These are phyloP conservation scores for Stephania yunnanensis DNA, from an alignment of 164 flowering plant species.

Conservation along the genomic window DNA sequence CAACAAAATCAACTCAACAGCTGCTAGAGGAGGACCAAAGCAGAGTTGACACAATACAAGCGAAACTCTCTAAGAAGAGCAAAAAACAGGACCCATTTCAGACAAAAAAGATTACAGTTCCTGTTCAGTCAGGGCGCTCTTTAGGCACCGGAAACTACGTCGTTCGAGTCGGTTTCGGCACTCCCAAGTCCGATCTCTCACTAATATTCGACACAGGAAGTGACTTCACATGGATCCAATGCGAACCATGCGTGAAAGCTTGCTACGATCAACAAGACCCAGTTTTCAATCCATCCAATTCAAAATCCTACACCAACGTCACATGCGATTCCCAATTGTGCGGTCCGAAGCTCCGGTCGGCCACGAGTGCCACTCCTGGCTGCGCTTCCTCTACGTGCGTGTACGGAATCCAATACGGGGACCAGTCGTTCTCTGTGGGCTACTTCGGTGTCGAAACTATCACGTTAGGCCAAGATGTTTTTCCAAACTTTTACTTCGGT, in stretches of 20 bases:
- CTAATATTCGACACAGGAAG: conserved; percentile 66
- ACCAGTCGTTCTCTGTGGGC: conserved; percentile 33
- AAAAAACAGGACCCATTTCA: background rate
- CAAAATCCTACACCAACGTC: conserved; percentile 26
- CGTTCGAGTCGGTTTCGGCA: conserved; percentile 58
- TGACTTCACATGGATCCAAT: conserved; percentile 66
- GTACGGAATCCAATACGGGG: conserved; percentile 36
- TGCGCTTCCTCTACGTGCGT: conserved; percentile 30
- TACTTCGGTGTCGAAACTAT: conserved; percentile 32
- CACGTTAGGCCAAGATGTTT: conserved; percentile 23
- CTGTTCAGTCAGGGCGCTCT: conserved; percentile 35
- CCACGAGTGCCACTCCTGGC: conserved; percentile 19
- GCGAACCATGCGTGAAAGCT: conserved; percentile 31
- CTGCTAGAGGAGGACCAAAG: conserved; percentile 39
- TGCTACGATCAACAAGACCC: conserved; percentile 31
- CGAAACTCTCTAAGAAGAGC: conserved; percentile 14
- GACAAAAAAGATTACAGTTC: conserved; percentile 19
- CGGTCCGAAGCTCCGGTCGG: conserved; percentile 10
- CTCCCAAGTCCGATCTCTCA: conserved; percentile 39
- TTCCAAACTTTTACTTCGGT: conserved; percentile 34
- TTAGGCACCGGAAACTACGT: conserved; percentile 53
- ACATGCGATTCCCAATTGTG: conserved; percentile 13
- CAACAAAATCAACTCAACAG: conserved; percentile 5
- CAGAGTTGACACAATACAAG: conserved; percentile 42
- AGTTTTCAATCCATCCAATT: conserved; percentile 28